Evolutionary conservation across 2,329 filamentous ascomycete species (phyloP), one percentile per base, ranked within the genome.

Genomic region (Neofusicoccum umdonicola): DNA sequence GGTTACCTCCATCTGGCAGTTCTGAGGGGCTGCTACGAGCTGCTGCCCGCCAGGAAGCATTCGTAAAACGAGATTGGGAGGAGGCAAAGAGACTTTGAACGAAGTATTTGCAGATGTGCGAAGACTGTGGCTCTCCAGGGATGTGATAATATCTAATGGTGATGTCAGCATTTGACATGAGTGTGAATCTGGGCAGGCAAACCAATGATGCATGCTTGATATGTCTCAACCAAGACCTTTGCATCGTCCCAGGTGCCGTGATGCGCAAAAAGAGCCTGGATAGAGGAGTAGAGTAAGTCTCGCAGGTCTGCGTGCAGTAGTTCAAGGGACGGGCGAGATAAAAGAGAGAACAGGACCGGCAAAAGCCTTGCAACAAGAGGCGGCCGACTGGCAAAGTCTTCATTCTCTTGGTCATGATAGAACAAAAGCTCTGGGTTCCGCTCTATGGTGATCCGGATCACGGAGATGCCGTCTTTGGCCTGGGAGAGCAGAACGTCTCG

Each of bases 361-460:
- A 85, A 73, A 37, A 88, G 74, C 81, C 83, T 85, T 27, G 84
- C 74, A 66, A 83, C 79, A 27, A 88, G 77, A 5, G 82, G 84
- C 4, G 81, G 80, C 39, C 67, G 68, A 54, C 70, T 67, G 17
- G 22, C 68, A 39, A 67, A 69, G 45, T 78, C 75, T 57, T 79
- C 72, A 31, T 66, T 63, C 12, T 72, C 71, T 35, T 13, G 9
- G 19, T 47, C 41, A 27, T 37, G 22, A 41, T 39, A 31, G 19
- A 83, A 78, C 34, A 94, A 80, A n/a, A 93, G 85, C 42, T 83
- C 80, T 2, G 91, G 92, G 7, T 89, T 91, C 71, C 93, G 90
- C 67, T 87, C 84, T 68, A 97, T 84, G 2, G 90, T 91, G 60
- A 90, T 84, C 65, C 85, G 85, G 50, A 97, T 83, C 61, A 96